Conservation (phyloP, 1,139 yeast genomes). For the Hyphopichia wangnamkhiaoensis region DNA sequence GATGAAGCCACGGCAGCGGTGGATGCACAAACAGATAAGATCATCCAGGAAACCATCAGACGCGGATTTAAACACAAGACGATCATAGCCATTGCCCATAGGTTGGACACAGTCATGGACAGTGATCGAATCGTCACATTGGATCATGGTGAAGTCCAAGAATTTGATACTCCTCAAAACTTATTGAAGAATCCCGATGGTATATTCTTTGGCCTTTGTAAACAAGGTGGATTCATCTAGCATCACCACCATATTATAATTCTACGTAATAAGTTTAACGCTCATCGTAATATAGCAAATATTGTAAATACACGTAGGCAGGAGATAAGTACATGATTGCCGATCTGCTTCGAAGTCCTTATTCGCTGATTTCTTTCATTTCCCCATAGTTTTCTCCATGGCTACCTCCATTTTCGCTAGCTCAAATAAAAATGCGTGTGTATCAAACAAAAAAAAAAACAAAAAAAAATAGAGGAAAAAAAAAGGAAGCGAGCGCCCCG, state of each 20-base stretch:
- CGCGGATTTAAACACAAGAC: constrained; percentile 64
- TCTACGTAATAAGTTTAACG: no score
- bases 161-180: constrained; percentile 64
- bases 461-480: background rate
- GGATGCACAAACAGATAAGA: constrained; percentile 74
- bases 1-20: constrained; percentile 91
- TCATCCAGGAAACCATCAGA: constrained; percentile 74
- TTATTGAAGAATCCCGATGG: constrained; percentile 46
- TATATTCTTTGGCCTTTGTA: constrained; percentile 52
- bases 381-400: background rate
- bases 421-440: no score
- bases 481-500: constrained; percentile 1
- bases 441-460: background rate
- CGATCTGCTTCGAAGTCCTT: no score
- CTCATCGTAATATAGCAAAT: no score
- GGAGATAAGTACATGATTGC: no score
- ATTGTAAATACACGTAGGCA: no score
- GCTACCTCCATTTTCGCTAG: no score
- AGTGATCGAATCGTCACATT: constrained; percentile 72
- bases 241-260: no score
- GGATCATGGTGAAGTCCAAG: constrained; percentile 66
- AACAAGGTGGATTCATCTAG: constrained; percentile 44
- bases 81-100: constrained; percentile 78
- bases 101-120: constrained; percentile 80
- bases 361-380: no score